Evolutionary conservation across 2,329 filamentous ascomycete species (phyloP).

Genomic region (Botrytis sinoallii): DNA sequence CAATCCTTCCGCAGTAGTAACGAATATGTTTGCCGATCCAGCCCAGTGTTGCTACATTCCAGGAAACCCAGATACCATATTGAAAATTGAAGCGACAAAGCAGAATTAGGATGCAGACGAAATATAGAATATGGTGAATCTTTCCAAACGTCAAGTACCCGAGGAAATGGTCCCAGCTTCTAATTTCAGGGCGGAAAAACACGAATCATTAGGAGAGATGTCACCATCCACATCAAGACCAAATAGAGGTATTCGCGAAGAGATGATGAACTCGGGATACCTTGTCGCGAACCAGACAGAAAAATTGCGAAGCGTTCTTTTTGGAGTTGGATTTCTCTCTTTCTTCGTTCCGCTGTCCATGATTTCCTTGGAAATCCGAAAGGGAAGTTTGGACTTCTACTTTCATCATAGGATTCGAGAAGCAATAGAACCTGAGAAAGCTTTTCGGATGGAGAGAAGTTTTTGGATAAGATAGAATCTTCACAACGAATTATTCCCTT

Average conservation of each 20-base stretch:
- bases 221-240: accelerated
- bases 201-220: neutral
- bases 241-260: accelerated
- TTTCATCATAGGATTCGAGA: neutral
- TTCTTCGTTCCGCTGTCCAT: neutral
- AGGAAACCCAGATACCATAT: accelerated
- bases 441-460: neutral
- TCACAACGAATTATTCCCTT: neutral
- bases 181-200: neutral
- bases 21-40: accelerated
- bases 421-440: neutral
- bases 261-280: neutral
- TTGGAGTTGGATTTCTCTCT: neutral
- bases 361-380: neutral
- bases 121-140: neutral
- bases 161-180: neutral
- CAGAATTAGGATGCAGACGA: neutral
- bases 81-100: accelerated
- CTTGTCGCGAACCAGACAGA: neutral
- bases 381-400: neutral
- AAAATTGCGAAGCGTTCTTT: neutral
- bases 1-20: neutral
- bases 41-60: accelerated
- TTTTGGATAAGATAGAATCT: neutral
- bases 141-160: neutral